A percentile compares a stretch with the other conserved stretches of the same genome.
These are phyloP conservation scores for Medicago lupulina DNA, from an alignment of 306 rosid genomes.

Conservation along the genomic window DNA sequence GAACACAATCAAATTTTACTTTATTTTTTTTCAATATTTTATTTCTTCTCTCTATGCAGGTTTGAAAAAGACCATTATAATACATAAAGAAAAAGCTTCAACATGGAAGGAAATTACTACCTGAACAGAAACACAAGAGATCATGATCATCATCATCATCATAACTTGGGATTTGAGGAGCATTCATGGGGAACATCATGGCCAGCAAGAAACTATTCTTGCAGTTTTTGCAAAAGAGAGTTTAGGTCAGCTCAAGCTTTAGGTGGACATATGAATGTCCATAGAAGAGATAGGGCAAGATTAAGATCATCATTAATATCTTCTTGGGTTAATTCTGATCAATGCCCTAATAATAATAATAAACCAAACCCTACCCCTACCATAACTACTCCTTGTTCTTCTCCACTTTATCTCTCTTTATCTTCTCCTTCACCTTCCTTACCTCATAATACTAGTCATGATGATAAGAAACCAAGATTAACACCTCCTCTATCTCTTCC, in stretches of 20 bases:
- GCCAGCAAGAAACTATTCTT: slow-evolving; percentile 64
- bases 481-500: slow-evolving; percentile 30
- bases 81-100: slow-evolving; percentile 18
- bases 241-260: slow-evolving; percentile 89
- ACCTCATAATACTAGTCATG: slow-evolving; percentile 41
- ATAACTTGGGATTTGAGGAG: slow-evolving; percentile 50
- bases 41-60: slow-evolving; percentile 24
- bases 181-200: slow-evolving; percentile 58
- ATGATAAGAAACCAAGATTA: slow-evolving; percentile 50
- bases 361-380: slow-evolving; percentile 43
- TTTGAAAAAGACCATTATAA: slow-evolving; percentile 10
- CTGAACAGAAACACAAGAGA: slow-evolving; percentile 47
- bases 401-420: slow-evolving; percentile 38
- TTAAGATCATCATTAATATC: slow-evolving; percentile 53
- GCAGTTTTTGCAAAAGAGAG: slow-evolving; percentile 85
- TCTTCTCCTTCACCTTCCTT: slow-evolving; percentile 46
- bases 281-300: slow-evolving; percentile 86
- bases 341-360: slow-evolving; percentile 29
- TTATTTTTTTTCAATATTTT: neutral
- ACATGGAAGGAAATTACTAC: slow-evolving; percentile 62
- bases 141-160: slow-evolving; percentile 8
- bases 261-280: slow-evolving; percentile 95
- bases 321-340: slow-evolving; percentile 45
- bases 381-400: slow-evolving; percentile 45
- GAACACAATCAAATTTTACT: neutral